These are phyloP conservation scores for Adansonia madagascariensis DNA, from an alignment of 441 rosid species.

Conservation along the genomic window DNA sequence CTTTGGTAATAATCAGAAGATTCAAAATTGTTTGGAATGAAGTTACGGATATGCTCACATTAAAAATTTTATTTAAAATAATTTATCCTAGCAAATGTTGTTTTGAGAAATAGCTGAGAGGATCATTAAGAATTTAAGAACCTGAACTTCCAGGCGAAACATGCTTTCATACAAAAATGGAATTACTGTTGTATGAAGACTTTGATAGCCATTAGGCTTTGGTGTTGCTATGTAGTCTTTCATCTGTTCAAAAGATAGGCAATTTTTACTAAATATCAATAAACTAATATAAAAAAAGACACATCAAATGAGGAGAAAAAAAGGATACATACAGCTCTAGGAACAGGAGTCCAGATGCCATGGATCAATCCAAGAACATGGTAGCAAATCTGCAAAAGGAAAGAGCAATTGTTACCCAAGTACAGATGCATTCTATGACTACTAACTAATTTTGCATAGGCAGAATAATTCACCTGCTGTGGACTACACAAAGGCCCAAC, in stretches of 20 bases:
- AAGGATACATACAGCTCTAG: conserved; percentile 72
- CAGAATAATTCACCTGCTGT: conserved; percentile 70
- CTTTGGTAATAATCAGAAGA: neutral
- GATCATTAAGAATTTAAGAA: conserved; percentile 32
- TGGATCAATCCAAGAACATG: conserved; percentile 96
- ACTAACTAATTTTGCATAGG: conserved; percentile 27
- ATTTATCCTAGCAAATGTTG: conserved; percentile 7
- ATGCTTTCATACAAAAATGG: conserved; percentile 97
- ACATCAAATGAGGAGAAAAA: conserved; percentile 21
- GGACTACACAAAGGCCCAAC: conserved; percentile 86
- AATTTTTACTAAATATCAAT: conserved; percentile 24
- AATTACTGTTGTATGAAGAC: conserved; percentile 94
- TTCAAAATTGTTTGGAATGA: conserved; percentile 11
- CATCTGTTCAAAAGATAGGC: conserved; percentile 55
- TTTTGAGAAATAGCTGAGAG: conserved; percentile 14
- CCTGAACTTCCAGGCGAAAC: conserved; percentile 98
- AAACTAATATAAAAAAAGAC: conserved; percentile 19
- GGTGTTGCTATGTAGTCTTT: conserved; percentile 99
- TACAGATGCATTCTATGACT: conserved; percentile 10
- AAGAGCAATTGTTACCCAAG: conserved; percentile 20
- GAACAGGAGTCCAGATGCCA: conserved; percentile 96
- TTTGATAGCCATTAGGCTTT: conserved; percentile 97
- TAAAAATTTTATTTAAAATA: neutral
- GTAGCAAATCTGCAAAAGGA: conserved; percentile 82
- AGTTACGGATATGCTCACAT: neutral